Base-by-base conservation (phyloP, 2,329 filamentous ascomycete species). In the Zalaria obscura region DNA sequence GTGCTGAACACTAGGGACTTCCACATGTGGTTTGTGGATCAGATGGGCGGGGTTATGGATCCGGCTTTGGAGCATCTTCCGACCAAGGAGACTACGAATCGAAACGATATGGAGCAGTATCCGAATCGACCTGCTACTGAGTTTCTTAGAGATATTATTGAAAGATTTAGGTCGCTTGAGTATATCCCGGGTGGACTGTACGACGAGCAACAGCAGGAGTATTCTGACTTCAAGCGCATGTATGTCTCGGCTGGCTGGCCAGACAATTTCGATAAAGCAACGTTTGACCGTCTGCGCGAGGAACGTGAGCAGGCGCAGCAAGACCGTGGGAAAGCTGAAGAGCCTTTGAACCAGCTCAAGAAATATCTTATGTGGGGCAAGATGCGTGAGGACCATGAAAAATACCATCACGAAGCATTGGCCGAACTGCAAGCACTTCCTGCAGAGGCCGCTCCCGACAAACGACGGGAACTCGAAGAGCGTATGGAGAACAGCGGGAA, bases 161-260 rank as follows among this genome's bases (percentile, higher is more conserved):
- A 25, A 10, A 37, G 36, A 4, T 40, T 44, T 25, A 25, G 27
- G 18, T 11, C 34, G 7, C n/a, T 44, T 1, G 11, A 25, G 4
- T 37, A 40, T 33, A 40, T 44, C 2, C 42, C 42, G 5, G 42
- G 42, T 7, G 42, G 42, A 11, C 38, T 43, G 1, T 43, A 40
- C n/a, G 31, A 9, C n/a, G 7, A 7, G 7, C 7, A 32, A 32
- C 29, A 32, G 2, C 29, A 32, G n/a, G 29, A 32, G 29, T 32
- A 32, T 32, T 32, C 29, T 32, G 29, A 32, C 29, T 32, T 32
- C 29, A 32, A 32, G 29, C 7, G n/a, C 29, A 32, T 32, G 29
- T 32, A 32, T n/a, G n/a, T 32, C 29, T 32, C 29, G 7, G 29
- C 29, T 7, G 29, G 29, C 3, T 32, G 29, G 29, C 29, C 29